Evolutionary conservation across 2,329 filamentous ascomycete genomes (phyloP), one percentile per base, ranked within the genome.

Genomic region (Colletotrichum euphorbiae): DNA sequence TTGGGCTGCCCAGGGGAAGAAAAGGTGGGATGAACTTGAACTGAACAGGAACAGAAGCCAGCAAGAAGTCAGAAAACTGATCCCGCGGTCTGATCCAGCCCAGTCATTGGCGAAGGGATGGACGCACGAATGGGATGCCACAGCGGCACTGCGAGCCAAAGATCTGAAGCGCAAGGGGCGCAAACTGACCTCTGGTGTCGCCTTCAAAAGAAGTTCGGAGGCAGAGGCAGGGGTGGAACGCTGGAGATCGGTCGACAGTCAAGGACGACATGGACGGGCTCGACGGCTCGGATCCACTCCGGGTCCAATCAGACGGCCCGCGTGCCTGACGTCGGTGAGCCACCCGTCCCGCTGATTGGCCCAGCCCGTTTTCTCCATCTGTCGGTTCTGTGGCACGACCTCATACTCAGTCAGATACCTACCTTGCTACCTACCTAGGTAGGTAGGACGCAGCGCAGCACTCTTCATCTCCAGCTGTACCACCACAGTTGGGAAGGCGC

Each of bases 111-210:
- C 66, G 15, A 52, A 67, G 36, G 51, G 56, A 67, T 31, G 51
- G 51, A 67, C 57, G 63, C 62, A 57, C 67, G 62, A 67, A 69
- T 67, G 45, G 58, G 48, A 62, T 52, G 63, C 57, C 67, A 67
- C 56, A 67, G 62, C 63, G 57, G 56, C 51, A 69, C 56, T 61
- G 51, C 67, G 67, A 62, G 67, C 48, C 38, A 69, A 67, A 67
- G 57, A 67, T 69, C 36, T 69, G 67, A 69, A 67, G 63, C 67
- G 57, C 62, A 65, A 65, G 66, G 61, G 61, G 48, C 48, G 54
- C 61, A 69, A 65, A 66, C 40, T 19, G 61, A 66, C 62, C 54
- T 60, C 31, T 51, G 31, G 45, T 13, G 57, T 45, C 28, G n/a
- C 31, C 40, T 36, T 19, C 28, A 24, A 31, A 51, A 54, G 33